Percentiles rank a stretch among this genome's conserved stretches.
phyloP scores from a whole-genome alignment of 2,329 filamentous ascomycete species.

The Claviceps arundinis region DNA sequence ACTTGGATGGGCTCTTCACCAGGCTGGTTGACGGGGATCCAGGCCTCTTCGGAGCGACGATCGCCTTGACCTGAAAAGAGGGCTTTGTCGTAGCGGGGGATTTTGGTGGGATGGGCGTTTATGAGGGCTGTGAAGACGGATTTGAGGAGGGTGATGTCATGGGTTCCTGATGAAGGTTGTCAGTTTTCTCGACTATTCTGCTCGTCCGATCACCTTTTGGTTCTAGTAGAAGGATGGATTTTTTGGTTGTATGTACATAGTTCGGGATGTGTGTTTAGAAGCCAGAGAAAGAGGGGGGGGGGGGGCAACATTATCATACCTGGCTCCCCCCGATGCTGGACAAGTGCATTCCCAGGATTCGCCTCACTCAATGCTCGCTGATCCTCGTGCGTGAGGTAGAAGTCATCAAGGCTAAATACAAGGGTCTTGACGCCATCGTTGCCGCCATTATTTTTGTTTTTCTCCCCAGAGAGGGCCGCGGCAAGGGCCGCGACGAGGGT shows the following conservation, averaged over 20 bases:
- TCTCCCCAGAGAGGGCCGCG: slow-evolving; percentile 38
- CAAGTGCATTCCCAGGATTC: slow-evolving; percentile 58
- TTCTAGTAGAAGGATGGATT: too few species aligned
- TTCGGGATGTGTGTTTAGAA: not conserved
- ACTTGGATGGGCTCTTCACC: slow-evolving; percentile 42
- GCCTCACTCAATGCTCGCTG: slow-evolving; percentile 51
- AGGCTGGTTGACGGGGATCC: slow-evolving; percentile 43
- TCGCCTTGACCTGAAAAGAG: slow-evolving; percentile 65
- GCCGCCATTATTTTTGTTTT: not conserved
- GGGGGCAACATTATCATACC: slow-evolving; percentile 26
- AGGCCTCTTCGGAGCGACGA: slow-evolving; percentile 47
- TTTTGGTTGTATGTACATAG: too few species aligned
- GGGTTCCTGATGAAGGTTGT: slow-evolving; percentile 34
- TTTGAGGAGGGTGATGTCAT: slow-evolving; percentile 56
- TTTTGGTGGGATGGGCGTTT: slow-evolving; percentile 32
- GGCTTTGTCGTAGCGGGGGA: slow-evolving; percentile 79
- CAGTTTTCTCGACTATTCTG: not conserved
- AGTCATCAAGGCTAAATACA: slow-evolving; percentile 76
- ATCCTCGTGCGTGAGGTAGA: slow-evolving; percentile 64
- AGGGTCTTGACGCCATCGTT: slow-evolving; percentile 44
- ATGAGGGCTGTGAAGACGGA: slow-evolving; percentile 48
- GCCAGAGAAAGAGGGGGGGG: not conserved
- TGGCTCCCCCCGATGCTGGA: slow-evolving; percentile 74
- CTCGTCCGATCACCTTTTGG: not conserved
- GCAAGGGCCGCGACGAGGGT: slow-evolving; percentile 63